Percentiles rank a stretch among this genome's conserved stretches.
These are phyloP conservation scores for Chaetomium olivaceum DNA, from an alignment of 2,329 filamentous ascomycete genomes.

Conservation along the genomic window DNA sequence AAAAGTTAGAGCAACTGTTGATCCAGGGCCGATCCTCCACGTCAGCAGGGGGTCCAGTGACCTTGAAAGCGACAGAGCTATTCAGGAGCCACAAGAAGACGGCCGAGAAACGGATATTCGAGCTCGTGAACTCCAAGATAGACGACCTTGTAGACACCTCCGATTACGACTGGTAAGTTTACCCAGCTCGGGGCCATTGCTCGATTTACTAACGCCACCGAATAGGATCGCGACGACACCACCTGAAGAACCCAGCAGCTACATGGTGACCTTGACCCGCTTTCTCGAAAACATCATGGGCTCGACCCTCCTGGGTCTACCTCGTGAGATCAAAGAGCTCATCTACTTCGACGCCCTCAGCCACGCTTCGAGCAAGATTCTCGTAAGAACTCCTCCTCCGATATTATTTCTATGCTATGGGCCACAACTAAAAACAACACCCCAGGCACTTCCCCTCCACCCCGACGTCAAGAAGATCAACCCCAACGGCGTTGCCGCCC, in stretches of 20 bases:
- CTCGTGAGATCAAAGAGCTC: conserved; percentile 92
- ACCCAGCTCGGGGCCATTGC: neutral
- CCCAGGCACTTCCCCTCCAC: conserved; percentile 71
- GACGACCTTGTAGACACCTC: conserved; percentile 96
- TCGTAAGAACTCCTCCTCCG: conserved; percentile 52
- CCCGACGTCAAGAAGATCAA: conserved; percentile 82
- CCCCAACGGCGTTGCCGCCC: conserved; percentile 75
- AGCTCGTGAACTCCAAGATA: conserved; percentile 97
- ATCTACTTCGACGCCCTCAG: conserved; percentile 97
- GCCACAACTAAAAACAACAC: neutral
- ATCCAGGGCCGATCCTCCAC: conserved; percentile 81
- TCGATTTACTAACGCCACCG: conserved; percentile 25
- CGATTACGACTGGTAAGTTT: conserved; percentile 83
- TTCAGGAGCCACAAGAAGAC: conserved; percentile 92
- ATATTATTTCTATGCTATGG: neutral
- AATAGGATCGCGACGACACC: conserved; percentile 55
- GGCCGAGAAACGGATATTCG: conserved; percentile 96
- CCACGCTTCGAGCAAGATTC: conserved; percentile 83
- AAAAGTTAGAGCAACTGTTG: conserved; percentile 82
- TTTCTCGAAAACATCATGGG: conserved; percentile 97
- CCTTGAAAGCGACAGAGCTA: conserved; percentile 77
- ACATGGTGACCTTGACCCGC: conserved; percentile 91
- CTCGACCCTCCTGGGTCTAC: conserved; percentile 87
- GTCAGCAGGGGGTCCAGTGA: conserved; percentile 76
- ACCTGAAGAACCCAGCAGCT: conserved; percentile 77